Conservation (phyloP, 495 filamentous ascomycete species). For the Aspergillus wentii region DNA sequence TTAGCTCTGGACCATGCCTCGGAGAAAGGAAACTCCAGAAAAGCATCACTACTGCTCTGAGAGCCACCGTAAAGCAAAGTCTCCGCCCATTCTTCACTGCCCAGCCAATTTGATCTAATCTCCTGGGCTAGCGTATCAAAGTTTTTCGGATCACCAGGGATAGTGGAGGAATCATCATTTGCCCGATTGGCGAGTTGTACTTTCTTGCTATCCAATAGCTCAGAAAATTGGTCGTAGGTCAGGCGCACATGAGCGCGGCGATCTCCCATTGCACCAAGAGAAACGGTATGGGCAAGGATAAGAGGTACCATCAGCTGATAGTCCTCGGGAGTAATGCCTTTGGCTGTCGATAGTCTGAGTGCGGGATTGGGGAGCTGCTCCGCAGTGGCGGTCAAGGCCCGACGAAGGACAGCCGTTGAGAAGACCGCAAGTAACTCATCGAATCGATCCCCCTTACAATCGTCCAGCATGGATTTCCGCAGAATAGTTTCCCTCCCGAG, state of each 20-base stretch:
- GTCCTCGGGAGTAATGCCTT: constrained; percentile 52
- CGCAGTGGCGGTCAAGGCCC: constrained; percentile 45
- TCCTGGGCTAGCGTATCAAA: constrained; percentile 34
- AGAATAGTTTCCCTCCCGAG: constrained; percentile 71
- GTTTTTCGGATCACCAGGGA: constrained; percentile 34
- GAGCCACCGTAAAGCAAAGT: constrained; percentile 60
- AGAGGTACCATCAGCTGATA: constrained; percentile 59
- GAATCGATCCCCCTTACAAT: constrained; percentile 78
- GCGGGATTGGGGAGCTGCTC: constrained; percentile 39
- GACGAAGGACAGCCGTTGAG: constrained; percentile 74
- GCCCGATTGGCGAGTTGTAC: constrained; percentile 35
- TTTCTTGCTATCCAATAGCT: constrained; percentile 51
- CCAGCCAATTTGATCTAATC: constrained; percentile 69
- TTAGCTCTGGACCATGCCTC: constrained; percentile 61
- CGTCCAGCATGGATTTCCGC: constrained; percentile 87
- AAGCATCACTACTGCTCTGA: constrained; percentile 50
- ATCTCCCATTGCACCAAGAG: constrained; percentile 47
- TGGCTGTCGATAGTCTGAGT: constrained; percentile 57
- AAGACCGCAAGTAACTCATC: constrained; percentile 77
- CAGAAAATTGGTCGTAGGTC: constrained; percentile 58
- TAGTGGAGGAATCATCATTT: constrained; percentile 4
- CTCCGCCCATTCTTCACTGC: constrained; percentile 64
- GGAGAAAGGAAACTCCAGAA: constrained; percentile 61
- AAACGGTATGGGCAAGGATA: constrained; percentile 65
- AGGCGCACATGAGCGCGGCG: constrained; percentile 26